Evolutionary conservation across 192 early-diverging fungal genomes (phyloP).

Genomic region (Obelidium mucronatum): DNA sequence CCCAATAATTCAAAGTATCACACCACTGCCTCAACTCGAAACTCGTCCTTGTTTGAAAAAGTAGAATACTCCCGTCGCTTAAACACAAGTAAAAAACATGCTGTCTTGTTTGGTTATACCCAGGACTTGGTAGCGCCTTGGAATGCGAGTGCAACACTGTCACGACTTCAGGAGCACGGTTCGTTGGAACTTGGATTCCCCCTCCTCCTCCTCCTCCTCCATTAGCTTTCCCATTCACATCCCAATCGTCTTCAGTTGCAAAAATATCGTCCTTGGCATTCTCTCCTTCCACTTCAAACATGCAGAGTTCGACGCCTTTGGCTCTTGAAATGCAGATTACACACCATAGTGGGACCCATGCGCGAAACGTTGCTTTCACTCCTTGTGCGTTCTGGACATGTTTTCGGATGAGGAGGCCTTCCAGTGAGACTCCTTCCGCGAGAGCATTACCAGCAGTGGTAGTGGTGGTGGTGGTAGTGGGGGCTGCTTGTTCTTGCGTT

Average conservation of each 20-base stretch:
- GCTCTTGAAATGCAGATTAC: slow-evolving; percentile 64
- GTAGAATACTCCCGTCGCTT: slow-evolving; percentile 81
- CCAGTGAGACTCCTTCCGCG: slow-evolving; percentile 41
- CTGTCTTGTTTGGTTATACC: no score
- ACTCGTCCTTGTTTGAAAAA: slow-evolving; percentile 84
- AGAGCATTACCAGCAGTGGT: neutral
- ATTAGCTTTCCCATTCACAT: neutral
- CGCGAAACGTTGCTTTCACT: neutral
- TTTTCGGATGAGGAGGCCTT: slow-evolving; percentile 88
- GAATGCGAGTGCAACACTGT: slow-evolving; percentile 79
- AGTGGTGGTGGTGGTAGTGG: neutral
- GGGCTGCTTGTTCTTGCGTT: no score
- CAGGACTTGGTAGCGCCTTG: slow-evolving; percentile 81
- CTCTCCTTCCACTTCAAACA: slow-evolving; percentile 82
- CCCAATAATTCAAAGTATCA: slow-evolving; percentile 92
- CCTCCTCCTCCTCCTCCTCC: neutral
- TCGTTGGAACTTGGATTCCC: neutral
- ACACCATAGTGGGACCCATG: slow-evolving; percentile 84
- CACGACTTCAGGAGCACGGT: neutral
- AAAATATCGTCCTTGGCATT: neutral
- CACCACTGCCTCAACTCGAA: slow-evolving; percentile 86
- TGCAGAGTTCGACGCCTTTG: slow-evolving; percentile 75
- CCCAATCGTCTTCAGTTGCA: neutral
- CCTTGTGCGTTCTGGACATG: no score
- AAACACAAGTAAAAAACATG: no score